phyloP scores from a whole-genome alignment of 2,329 filamentous ascomycete genomes.

The Trichoderma simmonsii region DNA sequence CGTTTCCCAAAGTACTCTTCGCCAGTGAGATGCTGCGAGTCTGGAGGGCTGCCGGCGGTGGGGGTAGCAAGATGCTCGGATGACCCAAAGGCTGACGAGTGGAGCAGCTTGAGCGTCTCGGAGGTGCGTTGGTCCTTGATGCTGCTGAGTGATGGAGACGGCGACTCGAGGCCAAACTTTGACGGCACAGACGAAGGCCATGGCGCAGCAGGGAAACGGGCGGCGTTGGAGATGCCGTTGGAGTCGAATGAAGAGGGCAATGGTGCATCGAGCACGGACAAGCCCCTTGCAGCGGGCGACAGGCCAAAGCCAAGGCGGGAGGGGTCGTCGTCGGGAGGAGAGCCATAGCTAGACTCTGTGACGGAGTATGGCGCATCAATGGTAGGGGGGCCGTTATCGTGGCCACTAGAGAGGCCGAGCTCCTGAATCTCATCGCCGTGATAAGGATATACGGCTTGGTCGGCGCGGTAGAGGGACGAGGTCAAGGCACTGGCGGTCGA shows the following conservation, averaged over 20 bases:
- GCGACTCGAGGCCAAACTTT: constrained; percentile 85
- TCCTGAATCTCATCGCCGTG: constrained; percentile 36
- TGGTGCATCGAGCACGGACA: constrained; percentile 92
- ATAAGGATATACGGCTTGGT: constrained; percentile 40
- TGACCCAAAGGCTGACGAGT: constrained; percentile 65
- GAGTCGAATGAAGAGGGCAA: constrained; percentile 95
- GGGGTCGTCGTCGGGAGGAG: constrained; percentile 67
- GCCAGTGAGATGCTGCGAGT: constrained; percentile 49
- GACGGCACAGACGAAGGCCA: constrained; percentile 91
- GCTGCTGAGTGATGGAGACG: constrained; percentile 67
- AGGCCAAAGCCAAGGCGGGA: constrained; percentile 66
- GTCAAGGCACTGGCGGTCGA: constrained; percentile 69
- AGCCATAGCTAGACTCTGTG: constrained; percentile 67
- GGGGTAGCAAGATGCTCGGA: constrained; percentile 59
- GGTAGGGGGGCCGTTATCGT: constrained; percentile 54
- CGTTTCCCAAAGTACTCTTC: constrained; percentile 69
- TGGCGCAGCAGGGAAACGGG: constrained; percentile 71
- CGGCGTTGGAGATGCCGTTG: constrained; percentile 88
- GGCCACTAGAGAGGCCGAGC: constrained; percentile 25
- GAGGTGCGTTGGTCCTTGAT: constrained; percentile 60
- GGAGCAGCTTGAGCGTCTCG: constrained; percentile 61
- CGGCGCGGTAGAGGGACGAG: constrained; percentile 46
- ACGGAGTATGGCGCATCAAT: constrained; percentile 60
- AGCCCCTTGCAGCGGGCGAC: constrained; percentile 67
- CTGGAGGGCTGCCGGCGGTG: constrained; percentile 45